A percentile compares a stretch with the other conserved stretches of the same genome.
Conservation (phyloP, 2,329 filamentous ascomycete species). For the Drechslerella coelobrocha region DNA sequence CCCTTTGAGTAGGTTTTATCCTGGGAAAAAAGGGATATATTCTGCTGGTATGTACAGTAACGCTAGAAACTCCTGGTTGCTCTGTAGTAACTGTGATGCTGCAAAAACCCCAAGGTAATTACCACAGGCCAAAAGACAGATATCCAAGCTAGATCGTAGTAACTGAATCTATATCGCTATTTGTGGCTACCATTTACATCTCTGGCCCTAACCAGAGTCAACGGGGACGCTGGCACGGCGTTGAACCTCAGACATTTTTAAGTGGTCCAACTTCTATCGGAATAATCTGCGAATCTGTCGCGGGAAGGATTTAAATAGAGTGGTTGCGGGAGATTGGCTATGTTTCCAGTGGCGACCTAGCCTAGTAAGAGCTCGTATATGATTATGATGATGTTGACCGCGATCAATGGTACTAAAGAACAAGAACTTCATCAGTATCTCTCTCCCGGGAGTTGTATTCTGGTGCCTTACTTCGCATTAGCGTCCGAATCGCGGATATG, state of each 20-base stretch:
- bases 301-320: too few species aligned
- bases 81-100: background rate
- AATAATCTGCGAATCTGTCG: too few species aligned
- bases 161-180: background rate
- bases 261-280: too few species aligned
- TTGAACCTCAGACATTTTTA: too few species aligned
- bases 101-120: background rate
- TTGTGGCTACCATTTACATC: background rate
- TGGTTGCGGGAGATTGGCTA: too few species aligned
- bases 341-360: slow-evolving; percentile 12
- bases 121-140: background rate
- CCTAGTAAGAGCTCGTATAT: slow-evolving; percentile 46
- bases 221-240: too few species aligned
- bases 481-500: slow-evolving; percentile 85
- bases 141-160: background rate
- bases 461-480: slow-evolving; percentile 80
- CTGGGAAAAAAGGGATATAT: too few species aligned
- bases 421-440: background rate
- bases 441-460: background rate
- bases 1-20: too few species aligned
- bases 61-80: background rate
- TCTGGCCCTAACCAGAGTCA: background rate
- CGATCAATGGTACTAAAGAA: slow-evolving; percentile 43
- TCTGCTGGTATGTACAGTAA: background rate
- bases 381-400: slow-evolving; percentile 46